Conservation (phyloP, 2,329 filamentous ascomycete species). For the Fusarium dimerum region DNA sequence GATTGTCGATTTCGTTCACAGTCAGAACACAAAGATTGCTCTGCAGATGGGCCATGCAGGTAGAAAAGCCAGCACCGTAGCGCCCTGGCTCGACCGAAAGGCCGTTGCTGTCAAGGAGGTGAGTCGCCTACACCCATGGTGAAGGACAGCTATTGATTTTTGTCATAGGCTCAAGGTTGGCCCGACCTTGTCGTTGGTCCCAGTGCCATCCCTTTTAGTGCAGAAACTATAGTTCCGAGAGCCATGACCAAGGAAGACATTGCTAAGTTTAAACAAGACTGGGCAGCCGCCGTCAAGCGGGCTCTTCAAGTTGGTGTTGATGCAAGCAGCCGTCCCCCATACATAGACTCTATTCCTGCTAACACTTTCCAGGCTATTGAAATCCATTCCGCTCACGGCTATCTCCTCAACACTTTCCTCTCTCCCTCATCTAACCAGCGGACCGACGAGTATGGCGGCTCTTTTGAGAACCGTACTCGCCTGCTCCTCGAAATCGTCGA, state of each 20-base stretch:
- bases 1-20: constrained; percentile 62
- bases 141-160: not conserved
- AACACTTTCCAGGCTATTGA: constrained; percentile 19
- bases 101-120: constrained; percentile 26
- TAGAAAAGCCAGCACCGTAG: constrained; percentile 48
- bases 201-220: constrained; percentile 22
- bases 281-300: constrained; percentile 19
- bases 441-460: constrained; percentile 49
- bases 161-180: constrained; percentile 23
- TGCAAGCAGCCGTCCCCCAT: constrained; percentile 3
- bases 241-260: constrained; percentile 27
- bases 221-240: constrained; percentile 19
- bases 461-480: constrained; percentile 45
- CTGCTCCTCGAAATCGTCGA: constrained; percentile 33
- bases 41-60: constrained; percentile 73
- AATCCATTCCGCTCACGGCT: constrained; percentile 48
- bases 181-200: constrained; percentile 26
- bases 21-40: constrained; percentile 64
- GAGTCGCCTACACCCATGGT: not conserved
- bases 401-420: constrained; percentile 49
- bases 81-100: constrained; percentile 28
- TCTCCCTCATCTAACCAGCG: constrained; percentile 45
- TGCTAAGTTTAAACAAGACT: constrained; percentile 23
- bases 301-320: constrained; percentile 24
- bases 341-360: not conserved